Evolutionary conservation across 805 yeast genomes (phyloP), one percentile per base, ranked within the genome.

Genomic region (Ogataea angusta): DNA sequence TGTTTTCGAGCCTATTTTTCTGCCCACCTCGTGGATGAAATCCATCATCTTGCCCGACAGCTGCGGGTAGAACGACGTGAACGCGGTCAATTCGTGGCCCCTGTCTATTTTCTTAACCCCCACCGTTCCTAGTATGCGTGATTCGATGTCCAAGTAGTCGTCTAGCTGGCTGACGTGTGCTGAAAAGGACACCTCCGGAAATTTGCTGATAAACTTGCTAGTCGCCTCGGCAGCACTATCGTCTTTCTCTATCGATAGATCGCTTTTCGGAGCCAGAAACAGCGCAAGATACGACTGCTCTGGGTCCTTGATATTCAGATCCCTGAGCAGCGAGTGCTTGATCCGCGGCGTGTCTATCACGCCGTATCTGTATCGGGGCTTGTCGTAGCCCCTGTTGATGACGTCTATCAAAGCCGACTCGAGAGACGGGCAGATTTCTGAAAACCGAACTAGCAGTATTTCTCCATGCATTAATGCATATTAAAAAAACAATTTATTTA

Each of bases 301-400:
- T 1, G 60, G 57, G 7, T 54, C 52, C 13, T 45, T 38, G 6
- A 50, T 36, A 17, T 49, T 39, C 19, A 69, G 52, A 37, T 60
- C 59, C 5, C 47, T 42, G 16, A 60, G 48, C 3, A 62, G 27
- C 10, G 52, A 47, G 6, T 49, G 19, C 34, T 67, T 64, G 19
- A 78, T 61, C 38, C 85, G 61, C 5, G 67, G 59, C 0, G 73
- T 59, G 12, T 49, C 45, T 14, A 78, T 66, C 6, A 74, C 52
- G 1, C 66, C 63, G 49, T 61, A 78, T 46, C 66, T 67, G 54
- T 45, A 66, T 41, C 72, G 59, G 8, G 75, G 72, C 43, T 70
- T 73, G 45, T 70, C 62, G 54, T 77, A 78, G 1, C 78, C 77
- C 40, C 66, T 63, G 52, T 78, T 78, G 42, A 78, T 56, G n/a